Evolutionary conservation across 495 filamentous ascomycete species (phyloP).

Genomic region (Aspergillus avenaceus): DNA sequence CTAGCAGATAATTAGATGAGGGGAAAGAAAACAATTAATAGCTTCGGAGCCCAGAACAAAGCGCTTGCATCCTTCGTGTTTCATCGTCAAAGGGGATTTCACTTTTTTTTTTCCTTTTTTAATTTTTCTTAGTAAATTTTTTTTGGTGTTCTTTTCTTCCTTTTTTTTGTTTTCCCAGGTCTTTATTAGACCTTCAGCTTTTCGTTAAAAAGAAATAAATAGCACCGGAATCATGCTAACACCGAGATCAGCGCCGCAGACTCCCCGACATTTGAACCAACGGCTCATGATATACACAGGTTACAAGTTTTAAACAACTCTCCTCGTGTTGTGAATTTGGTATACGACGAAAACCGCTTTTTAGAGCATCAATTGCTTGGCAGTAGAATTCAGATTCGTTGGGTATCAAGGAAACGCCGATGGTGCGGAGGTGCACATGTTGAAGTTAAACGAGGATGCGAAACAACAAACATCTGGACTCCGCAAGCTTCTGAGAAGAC

Average conservation of each 20-base stretch:
- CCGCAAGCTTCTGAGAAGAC: conserved; percentile 12
- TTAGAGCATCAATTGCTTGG: conserved; percentile 23
- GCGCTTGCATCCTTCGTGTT: conserved; percentile 31
- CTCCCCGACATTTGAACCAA: conserved; percentile 9
- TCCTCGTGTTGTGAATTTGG: conserved; percentile 9
- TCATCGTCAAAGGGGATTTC: conserved; percentile 19
- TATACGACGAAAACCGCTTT: conserved; percentile 18
- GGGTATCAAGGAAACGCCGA: conserved; percentile 43
- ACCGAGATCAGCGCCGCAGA: conserved; percentile 9
- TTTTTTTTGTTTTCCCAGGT: conserved; percentile 9
- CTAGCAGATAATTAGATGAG: conserved; percentile 37
- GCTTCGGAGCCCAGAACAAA: conserved; percentile 31
- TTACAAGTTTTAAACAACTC: conserved; percentile 11
- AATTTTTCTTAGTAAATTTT: conserved; percentile 15
- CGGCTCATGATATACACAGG: conserved; percentile 17
- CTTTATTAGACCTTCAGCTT: conserved; percentile 4
- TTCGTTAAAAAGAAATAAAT: conserved; percentile 16
- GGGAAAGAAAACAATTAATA: conserved; percentile 25
- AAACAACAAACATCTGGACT: conserved; percentile 14
- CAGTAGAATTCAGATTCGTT: conserved; percentile 23
- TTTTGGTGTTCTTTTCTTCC: conserved; percentile 8
- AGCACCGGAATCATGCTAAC: conserved; percentile 12
- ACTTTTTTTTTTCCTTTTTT: conserved; percentile 19
- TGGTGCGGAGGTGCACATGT: conserved; percentile 23
- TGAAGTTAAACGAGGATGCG: conserved; percentile 19